Conservation (phyloP, 1,139 yeast species). For the Yamadazyma songkhlaensis region DNA sequence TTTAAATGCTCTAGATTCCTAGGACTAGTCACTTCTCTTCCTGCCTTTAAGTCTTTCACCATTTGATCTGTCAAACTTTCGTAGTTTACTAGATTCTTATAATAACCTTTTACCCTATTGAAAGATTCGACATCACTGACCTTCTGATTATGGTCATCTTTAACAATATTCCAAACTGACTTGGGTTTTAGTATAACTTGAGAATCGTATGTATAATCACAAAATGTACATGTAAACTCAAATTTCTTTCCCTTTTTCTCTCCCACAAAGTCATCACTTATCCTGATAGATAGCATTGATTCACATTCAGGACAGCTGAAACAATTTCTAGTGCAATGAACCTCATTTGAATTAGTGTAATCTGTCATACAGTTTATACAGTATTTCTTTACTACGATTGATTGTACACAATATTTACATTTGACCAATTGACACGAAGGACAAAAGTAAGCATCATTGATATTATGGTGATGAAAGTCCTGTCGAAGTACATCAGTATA, state of each 20-base stretch:
- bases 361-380: slow-evolving; percentile 39
- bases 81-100: slow-evolving; percentile 7
- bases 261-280: slow-evolving; percentile 17
- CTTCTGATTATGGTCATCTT: slow-evolving; percentile 11
- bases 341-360: slow-evolving; percentile 22
- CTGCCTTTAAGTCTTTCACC: slow-evolving; percentile 10
- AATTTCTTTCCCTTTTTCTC: slow-evolving; percentile 32
- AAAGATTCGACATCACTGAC: slow-evolving; percentile 4
- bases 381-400: slow-evolving; percentile 25
- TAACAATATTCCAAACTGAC: slow-evolving; percentile 29
- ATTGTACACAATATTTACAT: slow-evolving; percentile 26
- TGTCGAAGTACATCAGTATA: slow-evolving; percentile 3
- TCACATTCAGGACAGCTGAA: slow-evolving; percentile 39
- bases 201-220: slow-evolving; percentile 29
- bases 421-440: slow-evolving; percentile 34
- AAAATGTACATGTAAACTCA: slow-evolving; percentile 30
- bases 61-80: slow-evolving; percentile 11
- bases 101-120: background rate
- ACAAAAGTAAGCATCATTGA: slow-evolving; percentile 32
- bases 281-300: slow-evolving; percentile 24
- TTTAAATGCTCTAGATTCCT: slow-evolving; percentile 13
- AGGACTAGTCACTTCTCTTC: slow-evolving; percentile 11
- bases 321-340: slow-evolving; percentile 36
- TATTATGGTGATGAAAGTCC: slow-evolving; percentile 5
- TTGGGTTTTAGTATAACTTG: slow-evolving; percentile 32